Conservation (phyloP, 1,284 basidiomycete species). For the Pseudozyma thailandica region DNA sequence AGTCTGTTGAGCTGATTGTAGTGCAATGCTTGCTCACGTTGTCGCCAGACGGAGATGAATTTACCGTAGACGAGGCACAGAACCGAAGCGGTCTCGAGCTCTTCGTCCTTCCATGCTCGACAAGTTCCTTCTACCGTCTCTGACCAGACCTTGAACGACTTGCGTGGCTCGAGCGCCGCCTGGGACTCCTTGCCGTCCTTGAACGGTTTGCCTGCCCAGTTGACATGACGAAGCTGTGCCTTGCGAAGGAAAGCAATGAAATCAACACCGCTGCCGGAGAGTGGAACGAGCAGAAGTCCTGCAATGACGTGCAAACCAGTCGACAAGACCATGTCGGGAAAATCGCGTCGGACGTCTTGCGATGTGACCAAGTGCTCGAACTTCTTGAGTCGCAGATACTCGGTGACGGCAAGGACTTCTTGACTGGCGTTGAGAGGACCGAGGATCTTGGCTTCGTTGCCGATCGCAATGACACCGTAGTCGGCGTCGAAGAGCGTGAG, state of each 20-base stretch:
- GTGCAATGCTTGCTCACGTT: slow-evolving; percentile 82
- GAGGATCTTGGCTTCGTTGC: slow-evolving; percentile 77
- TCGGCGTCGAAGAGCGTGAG: slow-evolving; percentile 85
- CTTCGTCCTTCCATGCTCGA: slow-evolving; percentile 84
- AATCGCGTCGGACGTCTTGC: slow-evolving; percentile 78
- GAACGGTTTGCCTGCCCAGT: slow-evolving; percentile 73
- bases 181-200: slow-evolving; percentile 69
- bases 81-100: slow-evolving; percentile 85
- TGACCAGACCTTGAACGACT: slow-evolving; percentile 74
- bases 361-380: slow-evolving; percentile 68
- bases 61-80: slow-evolving; percentile 85
- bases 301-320: slow-evolving; percentile 79
- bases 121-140: slow-evolving; percentile 80
- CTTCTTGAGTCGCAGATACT: slow-evolving; percentile 83
- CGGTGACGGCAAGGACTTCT: slow-evolving; percentile 83
- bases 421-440: slow-evolving; percentile 84
- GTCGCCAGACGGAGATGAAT: slow-evolving; percentile 88
- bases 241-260: slow-evolving; percentile 85
- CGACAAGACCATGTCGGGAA: slow-evolving; percentile 78
- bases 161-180: slow-evolving; percentile 59
- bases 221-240: slow-evolving; percentile 73
- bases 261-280: slow-evolving; percentile 60
- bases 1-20: slow-evolving; percentile 82
- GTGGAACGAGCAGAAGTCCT: slow-evolving; percentile 81
- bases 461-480: slow-evolving; percentile 84